Conservation (phyloP, 169 alveolate genomes). For the Amoebophrya sp. region DNA sequence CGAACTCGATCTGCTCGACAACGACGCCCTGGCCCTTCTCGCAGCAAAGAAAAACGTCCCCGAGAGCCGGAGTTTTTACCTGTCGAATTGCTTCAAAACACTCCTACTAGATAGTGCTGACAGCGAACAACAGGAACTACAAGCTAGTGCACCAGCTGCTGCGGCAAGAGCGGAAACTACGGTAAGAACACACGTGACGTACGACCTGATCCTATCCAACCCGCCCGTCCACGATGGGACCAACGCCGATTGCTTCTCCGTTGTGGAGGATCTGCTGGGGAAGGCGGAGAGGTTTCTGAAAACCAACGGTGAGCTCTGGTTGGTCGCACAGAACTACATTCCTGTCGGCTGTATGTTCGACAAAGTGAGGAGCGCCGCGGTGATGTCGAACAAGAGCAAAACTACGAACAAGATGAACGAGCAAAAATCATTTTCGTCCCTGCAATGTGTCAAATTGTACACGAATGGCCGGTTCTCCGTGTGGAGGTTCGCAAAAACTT, state of each 20-base stretch:
- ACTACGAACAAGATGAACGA: too few species aligned
- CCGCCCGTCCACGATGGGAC: neutral
- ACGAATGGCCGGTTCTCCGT: slow-evolving; percentile 13
- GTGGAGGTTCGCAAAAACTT: neutral
- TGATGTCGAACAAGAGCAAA: too few species aligned
- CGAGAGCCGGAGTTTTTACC: neutral
- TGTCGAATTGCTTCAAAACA: neutral
- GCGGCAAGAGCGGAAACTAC: too few species aligned
- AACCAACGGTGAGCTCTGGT: neutral
- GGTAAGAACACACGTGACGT: too few species aligned
- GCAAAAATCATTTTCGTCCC: too few species aligned
- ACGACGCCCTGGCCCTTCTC: neutral
- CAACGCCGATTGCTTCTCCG: neutral
- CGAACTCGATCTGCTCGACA: neutral
- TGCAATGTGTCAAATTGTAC: too few species aligned
- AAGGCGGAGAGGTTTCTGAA: neutral
- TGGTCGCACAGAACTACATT: slow-evolving; percentile 15
- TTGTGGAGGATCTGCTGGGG: neutral
- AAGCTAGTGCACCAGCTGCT: too few species aligned
- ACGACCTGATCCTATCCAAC: neutral
- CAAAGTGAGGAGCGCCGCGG: too few species aligned
- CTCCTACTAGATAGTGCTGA: too few species aligned
- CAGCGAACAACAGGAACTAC: too few species aligned
- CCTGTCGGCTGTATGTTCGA: neutral
- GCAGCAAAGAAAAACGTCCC: neutral